These are phyloP conservation scores for Backusella psychrophila DNA, from an alignment of 192 early-diverging fungal genomes.

Conservation along the genomic window DNA sequence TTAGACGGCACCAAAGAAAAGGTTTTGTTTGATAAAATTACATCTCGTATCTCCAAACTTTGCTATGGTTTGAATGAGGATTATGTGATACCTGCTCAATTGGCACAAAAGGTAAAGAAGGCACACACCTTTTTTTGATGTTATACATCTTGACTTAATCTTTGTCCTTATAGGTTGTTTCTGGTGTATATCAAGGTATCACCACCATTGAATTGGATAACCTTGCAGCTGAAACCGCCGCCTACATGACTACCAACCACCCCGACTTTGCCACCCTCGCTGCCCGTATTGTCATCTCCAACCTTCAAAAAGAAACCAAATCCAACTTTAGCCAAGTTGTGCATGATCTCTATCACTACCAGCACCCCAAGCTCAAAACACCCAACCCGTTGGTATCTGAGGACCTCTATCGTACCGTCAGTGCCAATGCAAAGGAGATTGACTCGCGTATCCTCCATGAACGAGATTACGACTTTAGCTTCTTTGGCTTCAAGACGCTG, in stretches of 20 bases:
- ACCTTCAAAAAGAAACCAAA: slow-evolving; percentile 85
- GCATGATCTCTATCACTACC: slow-evolving; percentile 78
- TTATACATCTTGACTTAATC: neutral
- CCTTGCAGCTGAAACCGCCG: slow-evolving; percentile 92
- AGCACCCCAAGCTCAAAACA: slow-evolving; percentile 82
- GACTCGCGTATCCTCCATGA: slow-evolving; percentile 90
- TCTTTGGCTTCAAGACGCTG: slow-evolving; percentile 98
- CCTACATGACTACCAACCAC: slow-evolving; percentile 85
- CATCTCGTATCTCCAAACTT: slow-evolving; percentile 89
- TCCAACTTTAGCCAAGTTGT: slow-evolving; percentile 77
- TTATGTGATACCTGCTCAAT: slow-evolving; percentile 85
- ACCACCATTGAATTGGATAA: slow-evolving; percentile 97
- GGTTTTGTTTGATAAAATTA: slow-evolving; percentile 96
- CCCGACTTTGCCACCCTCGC: slow-evolving; percentile 96
- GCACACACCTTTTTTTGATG: neutral
- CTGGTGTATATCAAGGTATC: slow-evolving; percentile 95
- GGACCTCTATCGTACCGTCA: slow-evolving; percentile 62
- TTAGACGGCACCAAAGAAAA: slow-evolving; percentile 69
- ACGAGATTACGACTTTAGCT: slow-evolving; percentile 95
- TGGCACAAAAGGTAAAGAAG: slow-evolving; percentile 84
- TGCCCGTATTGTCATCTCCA: slow-evolving; percentile 94
- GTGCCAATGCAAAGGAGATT: slow-evolving; percentile 69
- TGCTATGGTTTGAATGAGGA: slow-evolving; percentile 91
- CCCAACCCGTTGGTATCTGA: slow-evolving; percentile 86
- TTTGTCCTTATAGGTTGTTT: slow-evolving; percentile 61